Evolutionary conservation across 805 yeast species (phyloP).

Genomic region (Candida arabinofermentans): DNA sequence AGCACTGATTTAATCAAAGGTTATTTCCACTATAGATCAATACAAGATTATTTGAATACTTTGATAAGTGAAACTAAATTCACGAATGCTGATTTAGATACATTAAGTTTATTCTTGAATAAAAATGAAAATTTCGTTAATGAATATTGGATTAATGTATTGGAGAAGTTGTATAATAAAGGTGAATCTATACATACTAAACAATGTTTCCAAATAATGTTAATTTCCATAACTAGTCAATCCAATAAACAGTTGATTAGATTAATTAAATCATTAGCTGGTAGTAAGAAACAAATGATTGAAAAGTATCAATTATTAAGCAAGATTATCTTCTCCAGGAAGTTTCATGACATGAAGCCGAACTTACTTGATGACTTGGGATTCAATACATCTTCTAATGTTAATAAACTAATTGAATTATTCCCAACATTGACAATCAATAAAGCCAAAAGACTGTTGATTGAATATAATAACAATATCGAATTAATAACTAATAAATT

Average conservation of each 20-base stretch:
- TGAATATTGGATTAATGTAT: conserved; percentile 50
- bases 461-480: conserved; percentile 44
- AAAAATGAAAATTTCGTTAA: conserved; percentile 39
- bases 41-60: conserved; percentile 52
- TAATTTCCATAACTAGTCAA: conserved; percentile 49
- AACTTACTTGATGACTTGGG: conserved; percentile 49
- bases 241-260: conserved; percentile 40
- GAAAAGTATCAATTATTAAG: conserved; percentile 51
- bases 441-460: conserved; percentile 47
- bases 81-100: conserved; percentile 39
- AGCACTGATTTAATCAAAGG: conserved; percentile 39
- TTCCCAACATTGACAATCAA: conserved; percentile 58
- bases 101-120: conserved; percentile 39
- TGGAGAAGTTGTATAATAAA: conserved; percentile 55
- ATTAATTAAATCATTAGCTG: conserved; percentile 40
- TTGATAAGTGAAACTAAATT: conserved; percentile 47
- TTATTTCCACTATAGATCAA: conserved; percentile 47
- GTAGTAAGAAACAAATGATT: conserved; percentile 40
- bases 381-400: conserved; percentile 38
- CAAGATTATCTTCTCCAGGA: conserved; percentile 46
- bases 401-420: conserved; percentile 46
- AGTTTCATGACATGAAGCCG: conserved; percentile 44
- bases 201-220: conserved; percentile 43
- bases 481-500: conserved; percentile 56
- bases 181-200: conserved; percentile 52